Percentiles rank a stretch among this genome's conserved stretches.
Evolutionary conservation across 2,329 filamentous ascomycete species (phyloP).

Genomic region (Penicillium hesseltinei): DNA sequence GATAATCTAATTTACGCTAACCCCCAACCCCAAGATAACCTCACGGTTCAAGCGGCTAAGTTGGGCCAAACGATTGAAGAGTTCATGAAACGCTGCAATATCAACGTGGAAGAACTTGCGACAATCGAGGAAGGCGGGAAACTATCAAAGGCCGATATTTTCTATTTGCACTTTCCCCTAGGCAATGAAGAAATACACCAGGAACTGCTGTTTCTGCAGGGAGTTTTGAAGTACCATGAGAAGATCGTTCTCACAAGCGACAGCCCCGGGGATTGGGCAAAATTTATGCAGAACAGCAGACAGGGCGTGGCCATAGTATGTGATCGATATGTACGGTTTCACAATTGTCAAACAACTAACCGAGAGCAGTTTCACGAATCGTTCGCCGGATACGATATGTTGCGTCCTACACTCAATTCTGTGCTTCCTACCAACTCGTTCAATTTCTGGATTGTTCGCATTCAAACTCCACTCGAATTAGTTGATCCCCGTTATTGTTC

Average conservation of each 20-base stretch:
- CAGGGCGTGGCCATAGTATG: conserved; percentile 38
- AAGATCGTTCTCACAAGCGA: conserved; percentile 31
- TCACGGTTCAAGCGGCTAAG: background rate
- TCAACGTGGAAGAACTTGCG: conserved; percentile 32
- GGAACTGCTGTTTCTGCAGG: conserved; percentile 29
- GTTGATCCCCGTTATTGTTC: conserved; percentile 13
- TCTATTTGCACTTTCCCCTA: conserved; percentile 37
- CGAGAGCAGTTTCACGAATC: conserved; percentile 38
- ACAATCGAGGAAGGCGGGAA: conserved; percentile 19
- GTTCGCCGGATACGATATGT: conserved; percentile 30
- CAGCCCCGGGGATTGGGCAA: conserved; percentile 35
- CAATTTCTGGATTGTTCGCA: conserved; percentile 39
- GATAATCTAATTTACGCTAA: background rate
- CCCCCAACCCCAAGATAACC: background rate
- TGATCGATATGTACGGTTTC: background rate
- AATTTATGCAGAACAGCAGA: conserved; percentile 29
- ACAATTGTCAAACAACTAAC: background rate
- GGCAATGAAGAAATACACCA: conserved; percentile 13
- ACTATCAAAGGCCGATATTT: conserved; percentile 22
- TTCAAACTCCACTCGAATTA: conserved; percentile 27
- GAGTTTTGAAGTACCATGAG: conserved; percentile 26
- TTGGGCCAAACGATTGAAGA: background rate
- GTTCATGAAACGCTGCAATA: conserved; percentile 19
- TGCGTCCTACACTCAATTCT: conserved; percentile 26
- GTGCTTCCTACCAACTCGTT: conserved; percentile 24